phyloP scores from a whole-genome alignment of 2,329 filamentous ascomycete genomes.

The Alternaria gaisen region DNA sequence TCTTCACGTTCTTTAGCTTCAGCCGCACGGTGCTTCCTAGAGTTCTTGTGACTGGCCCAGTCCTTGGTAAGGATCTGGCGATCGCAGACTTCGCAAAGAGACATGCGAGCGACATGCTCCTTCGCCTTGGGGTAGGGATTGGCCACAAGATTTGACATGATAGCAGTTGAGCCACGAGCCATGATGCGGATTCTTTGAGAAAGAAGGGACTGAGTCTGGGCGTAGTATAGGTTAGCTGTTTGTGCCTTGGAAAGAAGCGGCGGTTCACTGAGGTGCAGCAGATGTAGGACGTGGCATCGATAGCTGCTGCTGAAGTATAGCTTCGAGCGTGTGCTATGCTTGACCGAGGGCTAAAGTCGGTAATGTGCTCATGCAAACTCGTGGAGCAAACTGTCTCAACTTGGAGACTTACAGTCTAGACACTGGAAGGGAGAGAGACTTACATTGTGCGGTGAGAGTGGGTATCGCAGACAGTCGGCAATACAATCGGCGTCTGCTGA shows the following conservation, averaged over 20 bases:
- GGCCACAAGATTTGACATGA: constrained; percentile 16
- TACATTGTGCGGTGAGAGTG: background rate
- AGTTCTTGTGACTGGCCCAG: constrained; percentile 43
- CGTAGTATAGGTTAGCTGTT: constrained; percentile 9
- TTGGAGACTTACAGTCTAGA: background rate
- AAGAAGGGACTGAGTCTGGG: background rate
- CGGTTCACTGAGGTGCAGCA: constrained; percentile 11
- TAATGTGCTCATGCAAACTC: constrained; percentile 2
- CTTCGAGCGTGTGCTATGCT: background rate
- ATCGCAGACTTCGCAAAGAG: constrained; percentile 46
- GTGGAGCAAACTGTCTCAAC: background rate
- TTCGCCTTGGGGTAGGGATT: constrained; percentile 39
- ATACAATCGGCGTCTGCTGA: background rate
- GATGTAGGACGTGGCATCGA: background rate
- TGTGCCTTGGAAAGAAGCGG: background rate
- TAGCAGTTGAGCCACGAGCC: constrained; percentile 16
- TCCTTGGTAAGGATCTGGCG: constrained; percentile 41
- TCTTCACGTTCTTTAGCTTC: constrained; percentile 34
- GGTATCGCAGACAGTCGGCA: background rate
- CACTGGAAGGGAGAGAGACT: constrained; percentile 6
- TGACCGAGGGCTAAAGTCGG: background rate
- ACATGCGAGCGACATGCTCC: constrained; percentile 26
- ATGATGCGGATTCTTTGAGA: constrained; percentile 10
- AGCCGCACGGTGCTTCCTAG: constrained; percentile 42
- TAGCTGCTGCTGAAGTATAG: background rate